A percentile compares a stretch with the other conserved stretches of the same genome.
Conservation (phyloP, 2,329 filamentous ascomycete genomes). For the Colletotrichum gigasporum region DNA sequence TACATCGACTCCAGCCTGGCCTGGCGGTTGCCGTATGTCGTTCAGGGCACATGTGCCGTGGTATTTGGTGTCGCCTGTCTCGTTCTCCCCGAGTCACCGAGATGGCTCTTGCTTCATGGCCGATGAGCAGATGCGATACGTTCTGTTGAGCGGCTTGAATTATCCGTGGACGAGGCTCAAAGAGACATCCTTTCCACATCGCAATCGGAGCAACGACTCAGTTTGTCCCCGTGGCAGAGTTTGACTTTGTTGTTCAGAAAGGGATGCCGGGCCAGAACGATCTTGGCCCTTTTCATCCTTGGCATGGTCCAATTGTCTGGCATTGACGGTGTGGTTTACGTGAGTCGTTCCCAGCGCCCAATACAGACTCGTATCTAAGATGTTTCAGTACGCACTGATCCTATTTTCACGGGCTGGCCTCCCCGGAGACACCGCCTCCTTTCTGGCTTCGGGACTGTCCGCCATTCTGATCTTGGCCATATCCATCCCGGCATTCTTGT, state of each 20-base stretch:
- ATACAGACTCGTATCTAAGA: background rate
- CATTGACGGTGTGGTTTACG: constrained; percentile 71
- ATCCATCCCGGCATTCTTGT: constrained; percentile 64
- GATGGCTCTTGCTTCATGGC: constrained; percentile 64
- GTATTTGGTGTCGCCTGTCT: constrained; percentile 49
- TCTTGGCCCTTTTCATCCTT: constrained; percentile 65
- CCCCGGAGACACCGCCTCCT: constrained; percentile 60
- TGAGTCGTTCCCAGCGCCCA: constrained; percentile 42
- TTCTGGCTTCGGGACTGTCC: constrained; percentile 70
- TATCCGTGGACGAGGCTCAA: constrained; percentile 56
- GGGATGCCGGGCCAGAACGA: constrained; percentile 56
- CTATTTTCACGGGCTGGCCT: constrained; percentile 70
- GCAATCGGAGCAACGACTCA: constrained; percentile 37
- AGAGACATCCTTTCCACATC: constrained; percentile 50
- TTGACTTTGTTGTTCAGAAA: constrained; percentile 45
- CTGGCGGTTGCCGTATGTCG: constrained; percentile 65
- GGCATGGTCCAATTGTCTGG: constrained; percentile 68
- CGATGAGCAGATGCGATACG: constrained; percentile 53
- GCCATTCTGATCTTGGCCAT: constrained; percentile 66
- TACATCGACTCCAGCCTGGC: constrained; percentile 51
- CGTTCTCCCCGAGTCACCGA: constrained; percentile 62
- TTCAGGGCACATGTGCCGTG: constrained; percentile 51
- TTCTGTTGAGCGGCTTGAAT: constrained; percentile 52
- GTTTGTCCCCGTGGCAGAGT: constrained; percentile 43
- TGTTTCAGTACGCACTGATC: constrained; percentile 63